Base-by-base conservation (phyloP, 2,329 filamentous ascomycete species). In the Colletotrichum limetticola region DNA sequence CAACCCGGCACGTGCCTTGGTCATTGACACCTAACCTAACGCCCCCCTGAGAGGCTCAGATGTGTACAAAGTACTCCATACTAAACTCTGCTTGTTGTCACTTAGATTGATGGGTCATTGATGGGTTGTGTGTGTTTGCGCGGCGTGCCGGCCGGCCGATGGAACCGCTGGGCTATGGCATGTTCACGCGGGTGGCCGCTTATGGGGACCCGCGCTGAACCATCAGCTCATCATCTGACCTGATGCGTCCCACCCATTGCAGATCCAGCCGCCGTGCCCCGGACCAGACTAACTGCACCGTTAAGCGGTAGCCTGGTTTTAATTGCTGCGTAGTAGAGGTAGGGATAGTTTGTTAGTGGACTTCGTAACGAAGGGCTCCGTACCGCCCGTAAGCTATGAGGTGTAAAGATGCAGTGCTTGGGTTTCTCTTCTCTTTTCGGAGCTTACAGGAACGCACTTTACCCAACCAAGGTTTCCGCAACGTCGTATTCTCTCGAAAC, bases 201-300 rank as follows among this genome's bases (percentile, higher is more conserved):
- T 46, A 53, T 26, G 42, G 42, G 7, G 42, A 14, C 22, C 26
- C 19, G 19, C 26, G 4, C 46, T 12, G 32, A 52, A 32, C 60
- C 60, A 24, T 63, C 46, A 26, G 26, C 42, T 52, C 26, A 52
- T 62, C 60, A 62, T 62, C 60, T 63, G 60, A 63, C 60, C 60
- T 53, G 60, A 53, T 53, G 37, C 37, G 60, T 63, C 46, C 60
- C 60, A 63, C 60, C 11, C 42, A 49, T 49, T 49, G 19, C 42
- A 49, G 42, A 49, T 24, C 42, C 37, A 42, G 16, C 42, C 19
- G 19, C 19, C 19, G 42, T 49, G 42, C 42, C 42, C 42, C 19
- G 42, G 42, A n/a, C 42, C 16, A n/a, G 16, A n/a, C 42, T 49
- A 49, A 42, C 37, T 42, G 37, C 16, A 42, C 37, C 37, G 37